Conservation (phyloP, 306 rosid genomes). For the Cicer yamashitae region DNA sequence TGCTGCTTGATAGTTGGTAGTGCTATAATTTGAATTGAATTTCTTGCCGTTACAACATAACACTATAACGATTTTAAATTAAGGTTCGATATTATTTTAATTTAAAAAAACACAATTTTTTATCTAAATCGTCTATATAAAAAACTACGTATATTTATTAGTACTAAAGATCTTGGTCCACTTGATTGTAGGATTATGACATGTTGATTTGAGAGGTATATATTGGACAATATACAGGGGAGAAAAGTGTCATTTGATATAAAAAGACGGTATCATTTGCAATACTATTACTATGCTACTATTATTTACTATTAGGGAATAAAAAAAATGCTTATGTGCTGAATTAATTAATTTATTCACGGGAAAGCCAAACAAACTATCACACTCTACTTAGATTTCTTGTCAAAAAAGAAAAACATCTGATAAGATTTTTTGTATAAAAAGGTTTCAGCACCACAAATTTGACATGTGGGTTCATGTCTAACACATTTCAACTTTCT, state of each 20-base stretch:
- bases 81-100: too few relatives aligned
- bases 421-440: neutral
- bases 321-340: neutral
- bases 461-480: constrained; percentile 46
- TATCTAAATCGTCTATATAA: too few relatives aligned
- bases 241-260: neutral
- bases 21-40: neutral
- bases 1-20: neutral
- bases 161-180: too few relatives aligned
- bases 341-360: neutral
- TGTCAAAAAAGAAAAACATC: too few relatives aligned
- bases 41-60: too few relatives aligned
- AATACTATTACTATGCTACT: neutral
- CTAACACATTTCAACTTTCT: constrained; percentile 29
- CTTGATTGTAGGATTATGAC: neutral
- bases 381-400: too few relatives aligned
- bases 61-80: too few relatives aligned
- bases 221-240: neutral
- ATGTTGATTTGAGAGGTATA: constrained; percentile 12
- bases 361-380: neutral
- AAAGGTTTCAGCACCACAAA: constrained; percentile 41
- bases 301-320: neutral
- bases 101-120: too few relatives aligned
- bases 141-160: too few relatives aligned
- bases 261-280: neutral